Evolutionary conservation across 2,329 filamentous ascomycete species (phyloP).

Genomic region (Thielaviopsis musarum): DNA sequence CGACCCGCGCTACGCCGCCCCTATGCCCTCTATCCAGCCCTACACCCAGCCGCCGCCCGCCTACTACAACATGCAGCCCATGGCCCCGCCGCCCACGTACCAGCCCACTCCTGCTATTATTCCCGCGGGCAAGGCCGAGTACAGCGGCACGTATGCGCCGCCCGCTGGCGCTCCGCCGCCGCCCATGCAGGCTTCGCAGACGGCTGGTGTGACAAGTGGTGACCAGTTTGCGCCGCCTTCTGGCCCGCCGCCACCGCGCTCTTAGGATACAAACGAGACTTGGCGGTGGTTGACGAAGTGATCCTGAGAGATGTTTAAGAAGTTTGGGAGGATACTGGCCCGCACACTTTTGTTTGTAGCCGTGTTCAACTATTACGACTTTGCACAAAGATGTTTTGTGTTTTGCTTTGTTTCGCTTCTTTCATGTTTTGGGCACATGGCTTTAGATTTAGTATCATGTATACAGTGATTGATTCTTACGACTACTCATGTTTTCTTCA

Average conservation of each 20-base stretch:
- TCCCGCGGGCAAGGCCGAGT: conserved; percentile 34
- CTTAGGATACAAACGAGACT: background rate
- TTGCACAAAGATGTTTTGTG: background rate
- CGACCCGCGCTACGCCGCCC: conserved; percentile 33
- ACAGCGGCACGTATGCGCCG: conserved; percentile 27
- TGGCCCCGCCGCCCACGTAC: conserved; percentile 42
- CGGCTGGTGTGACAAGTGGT: background rate
- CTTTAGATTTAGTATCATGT: background rate
- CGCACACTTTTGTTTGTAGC: too few species aligned
- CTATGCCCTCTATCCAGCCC: conserved; percentile 23
- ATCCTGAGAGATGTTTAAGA: background rate
- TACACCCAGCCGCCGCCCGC: conserved; percentile 22
- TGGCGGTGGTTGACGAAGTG: background rate
- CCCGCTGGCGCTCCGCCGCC: conserved; percentile 15
- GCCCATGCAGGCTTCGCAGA: background rate
- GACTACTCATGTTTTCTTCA: background rate
- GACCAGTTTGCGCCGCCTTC: conserved; percentile 25
- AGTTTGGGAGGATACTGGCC: too few species aligned
- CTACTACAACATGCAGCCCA: conserved; percentile 32
- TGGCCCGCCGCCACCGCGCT: conserved; percentile 28
- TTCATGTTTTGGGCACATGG: background rate
- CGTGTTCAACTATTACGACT: background rate
- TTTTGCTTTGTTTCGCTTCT: background rate
- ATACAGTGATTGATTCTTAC: background rate
- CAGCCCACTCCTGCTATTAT: conserved; percentile 22